Conservation (phyloP, 495 filamentous ascomycete species). For the Hapsidospora chrysogenum region DNA sequence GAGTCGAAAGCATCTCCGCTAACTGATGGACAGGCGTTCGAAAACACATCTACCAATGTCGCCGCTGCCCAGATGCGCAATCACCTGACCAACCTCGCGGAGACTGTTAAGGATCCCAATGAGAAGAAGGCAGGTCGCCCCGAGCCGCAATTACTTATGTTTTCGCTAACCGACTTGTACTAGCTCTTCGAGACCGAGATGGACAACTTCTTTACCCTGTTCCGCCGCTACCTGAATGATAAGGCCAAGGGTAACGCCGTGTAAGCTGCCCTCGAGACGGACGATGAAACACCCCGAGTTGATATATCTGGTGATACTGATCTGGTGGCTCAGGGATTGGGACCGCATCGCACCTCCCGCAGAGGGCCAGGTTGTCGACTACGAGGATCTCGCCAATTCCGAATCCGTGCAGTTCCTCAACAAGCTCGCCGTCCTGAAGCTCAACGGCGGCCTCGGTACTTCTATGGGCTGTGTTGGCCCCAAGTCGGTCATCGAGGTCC, state of each 20-base stretch:
- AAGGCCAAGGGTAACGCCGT: slow-evolving; percentile 92
- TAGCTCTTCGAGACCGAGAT: slow-evolving; percentile 91
- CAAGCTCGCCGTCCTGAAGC: slow-evolving; percentile 97
- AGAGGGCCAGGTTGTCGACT: slow-evolving; percentile 81
- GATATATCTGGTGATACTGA: too few species aligned
- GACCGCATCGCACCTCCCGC: slow-evolving; percentile 88
- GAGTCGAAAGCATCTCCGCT: too few species aligned
- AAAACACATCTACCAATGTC: slow-evolving; percentile 96
- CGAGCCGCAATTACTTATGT: neutral
- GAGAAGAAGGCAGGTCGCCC: slow-evolving; percentile 56
- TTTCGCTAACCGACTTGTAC: neutral
- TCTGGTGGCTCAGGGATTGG: slow-evolving; percentile 73
- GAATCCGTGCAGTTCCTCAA: slow-evolving; percentile 85
- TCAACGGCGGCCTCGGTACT: slow-evolving; percentile 97
- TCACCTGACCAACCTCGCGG: slow-evolving; percentile 77
- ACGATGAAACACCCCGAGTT: too few species aligned
- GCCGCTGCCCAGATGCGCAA: slow-evolving; percentile 99
- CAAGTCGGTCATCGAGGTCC: slow-evolving; percentile 99
- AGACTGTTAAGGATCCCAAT: slow-evolving; percentile 65
- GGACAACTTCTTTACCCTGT: slow-evolving; percentile 99
- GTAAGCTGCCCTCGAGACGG: slow-evolving; percentile 27
- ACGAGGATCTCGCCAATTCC: slow-evolving; percentile 67
- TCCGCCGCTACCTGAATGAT: slow-evolving; percentile 94
- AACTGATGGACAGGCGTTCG: slow-evolving; percentile 74
- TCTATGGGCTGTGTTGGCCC: slow-evolving; percentile 99